Percentiles rank a stretch among this genome's conserved stretches.
phyloP scores from a whole-genome alignment of 208 protist species.

The Crithidia expoeki region DNA sequence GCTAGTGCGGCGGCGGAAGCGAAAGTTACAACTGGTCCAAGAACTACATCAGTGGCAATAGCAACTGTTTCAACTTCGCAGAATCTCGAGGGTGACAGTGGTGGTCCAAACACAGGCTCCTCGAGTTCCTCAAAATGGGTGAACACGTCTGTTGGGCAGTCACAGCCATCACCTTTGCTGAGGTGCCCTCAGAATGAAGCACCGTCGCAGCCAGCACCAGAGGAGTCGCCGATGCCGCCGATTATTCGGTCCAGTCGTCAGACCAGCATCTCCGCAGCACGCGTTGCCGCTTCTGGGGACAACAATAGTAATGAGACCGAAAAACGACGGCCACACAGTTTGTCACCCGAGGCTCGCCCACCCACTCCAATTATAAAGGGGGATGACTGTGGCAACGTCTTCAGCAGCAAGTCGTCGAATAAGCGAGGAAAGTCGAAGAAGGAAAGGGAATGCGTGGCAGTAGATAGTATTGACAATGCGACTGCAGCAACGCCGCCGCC shows the following conservation, averaged over 20 bases:
- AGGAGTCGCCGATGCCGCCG: background rate
- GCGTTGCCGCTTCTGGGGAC: background rate
- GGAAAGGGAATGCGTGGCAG: background rate
- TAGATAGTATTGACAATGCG: background rate
- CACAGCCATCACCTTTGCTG: background rate
- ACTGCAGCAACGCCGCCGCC: background rate
- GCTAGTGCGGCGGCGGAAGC: background rate
- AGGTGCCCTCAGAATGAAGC: background rate
- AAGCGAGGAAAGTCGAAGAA: background rate
- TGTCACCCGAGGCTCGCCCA: slow-evolving; percentile 8
- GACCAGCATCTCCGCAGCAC: slow-evolving; percentile 8
- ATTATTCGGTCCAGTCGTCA: slow-evolving; percentile 12
- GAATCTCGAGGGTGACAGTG: background rate
- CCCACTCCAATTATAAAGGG: background rate
- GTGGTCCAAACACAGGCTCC: background rate
- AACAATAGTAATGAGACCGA: no score
- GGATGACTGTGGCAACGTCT: background rate
- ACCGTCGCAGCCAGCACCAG: background rate
- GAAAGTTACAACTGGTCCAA: no score
- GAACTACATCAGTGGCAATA: background rate
- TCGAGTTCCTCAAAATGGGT: background rate
- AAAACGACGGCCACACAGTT: background rate
- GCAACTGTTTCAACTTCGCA: background rate
- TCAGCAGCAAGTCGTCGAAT: background rate
- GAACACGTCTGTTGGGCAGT: background rate